Conservation (phyloP, 345 rosid species). For the Lepidium africanum region DNA sequence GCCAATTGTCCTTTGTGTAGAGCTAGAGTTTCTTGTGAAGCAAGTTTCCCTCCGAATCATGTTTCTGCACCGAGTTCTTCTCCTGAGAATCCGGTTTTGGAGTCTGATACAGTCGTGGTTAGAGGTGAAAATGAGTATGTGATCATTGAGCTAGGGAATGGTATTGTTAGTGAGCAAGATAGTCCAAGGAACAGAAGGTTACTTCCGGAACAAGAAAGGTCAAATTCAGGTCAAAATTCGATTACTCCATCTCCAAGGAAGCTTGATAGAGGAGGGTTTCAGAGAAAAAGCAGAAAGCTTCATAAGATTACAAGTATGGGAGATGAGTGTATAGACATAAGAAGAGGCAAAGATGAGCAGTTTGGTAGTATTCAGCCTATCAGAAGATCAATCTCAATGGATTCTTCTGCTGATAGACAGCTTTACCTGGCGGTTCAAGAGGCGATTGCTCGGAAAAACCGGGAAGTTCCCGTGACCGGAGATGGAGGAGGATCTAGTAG, state of each 20-base stretch:
- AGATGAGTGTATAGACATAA: constrained; percentile 67
- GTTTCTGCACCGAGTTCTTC: constrained; percentile 43
- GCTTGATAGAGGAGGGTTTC: constrained; percentile 29
- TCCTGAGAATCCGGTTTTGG: constrained; percentile 32
- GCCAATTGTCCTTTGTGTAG: constrained; percentile 89
- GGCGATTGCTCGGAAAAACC: constrained; percentile 31
- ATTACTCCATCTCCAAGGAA: constrained; percentile 34
- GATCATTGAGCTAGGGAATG: constrained; percentile 54
- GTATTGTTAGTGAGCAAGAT: background rate
- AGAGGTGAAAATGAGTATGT: constrained; percentile 59
- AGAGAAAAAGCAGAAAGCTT: constrained; percentile 36
- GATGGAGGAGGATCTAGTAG: constrained; percentile 22
- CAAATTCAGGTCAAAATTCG: constrained; percentile 25
- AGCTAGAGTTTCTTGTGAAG: constrained; percentile 49
- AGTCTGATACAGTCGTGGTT: constrained; percentile 18
- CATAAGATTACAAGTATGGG: constrained; percentile 69
- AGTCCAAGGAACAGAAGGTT: constrained; percentile 19
- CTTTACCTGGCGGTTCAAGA: constrained; percentile 60
- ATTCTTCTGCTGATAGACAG: constrained; percentile 62
- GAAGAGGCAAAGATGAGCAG: constrained; percentile 44
- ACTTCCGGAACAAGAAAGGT: constrained; percentile 39
- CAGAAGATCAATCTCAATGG: constrained; percentile 87
- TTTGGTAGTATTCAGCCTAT: constrained; percentile 62
- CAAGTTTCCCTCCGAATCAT: constrained; percentile 26
- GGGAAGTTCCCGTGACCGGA: constrained; percentile 32